Conservation (phyloP, 1,284 basidiomycete species). For the Phellopilus nigrolimitatus region DNA sequence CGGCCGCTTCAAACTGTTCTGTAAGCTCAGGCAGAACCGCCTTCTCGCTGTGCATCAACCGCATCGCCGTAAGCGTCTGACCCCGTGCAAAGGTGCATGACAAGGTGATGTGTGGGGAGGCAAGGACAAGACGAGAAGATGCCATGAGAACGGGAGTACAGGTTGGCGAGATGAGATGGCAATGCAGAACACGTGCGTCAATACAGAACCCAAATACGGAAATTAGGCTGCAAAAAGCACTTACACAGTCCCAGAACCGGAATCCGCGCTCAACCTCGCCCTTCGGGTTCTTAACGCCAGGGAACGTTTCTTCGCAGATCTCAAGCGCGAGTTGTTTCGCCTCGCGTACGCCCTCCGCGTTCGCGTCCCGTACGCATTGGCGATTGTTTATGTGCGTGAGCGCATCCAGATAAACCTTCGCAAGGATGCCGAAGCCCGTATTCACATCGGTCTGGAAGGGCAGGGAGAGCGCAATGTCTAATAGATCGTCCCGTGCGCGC, state of each 20-base stretch:
- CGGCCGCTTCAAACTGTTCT: conserved; percentile 92
- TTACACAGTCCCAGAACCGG: conserved; percentile 96
- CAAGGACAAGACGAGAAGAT: conserved; percentile 2
- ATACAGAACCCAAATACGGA: conserved; percentile 6
- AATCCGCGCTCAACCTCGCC: conserved; percentile 92
- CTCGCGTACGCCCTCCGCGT: conserved; percentile 73
- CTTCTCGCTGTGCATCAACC: conserved; percentile 80
- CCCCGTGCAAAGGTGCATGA: conserved; percentile 16
- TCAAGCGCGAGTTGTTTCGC: conserved; percentile 86
- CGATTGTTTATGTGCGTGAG: conserved; percentile 82
- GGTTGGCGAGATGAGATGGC: conserved; percentile 11
- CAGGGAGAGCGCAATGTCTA: conserved; percentile 87
- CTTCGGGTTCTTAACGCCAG: conserved; percentile 83
- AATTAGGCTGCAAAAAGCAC: conserved; percentile 33
- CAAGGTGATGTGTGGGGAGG: conserved; percentile 1
- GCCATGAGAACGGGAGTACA: conserved; percentile 12
- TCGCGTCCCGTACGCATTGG: conserved; percentile 66
- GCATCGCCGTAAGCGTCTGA: conserved; percentile 84
- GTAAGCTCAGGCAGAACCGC: conserved; percentile 79
- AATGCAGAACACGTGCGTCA: conserved; percentile 9
- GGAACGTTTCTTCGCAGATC: conserved; percentile 92
- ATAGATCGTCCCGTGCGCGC: conserved; percentile 81
- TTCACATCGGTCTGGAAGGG: conserved; percentile 96
- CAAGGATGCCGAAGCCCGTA: conserved; percentile 95
- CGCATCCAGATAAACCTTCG: conserved; percentile 94